Percentiles rank a stretch among this genome's conserved stretches.
Conservation (phyloP, 2,329 filamentous ascomycete genomes). For the Aureobasidium melanogenum region DNA sequence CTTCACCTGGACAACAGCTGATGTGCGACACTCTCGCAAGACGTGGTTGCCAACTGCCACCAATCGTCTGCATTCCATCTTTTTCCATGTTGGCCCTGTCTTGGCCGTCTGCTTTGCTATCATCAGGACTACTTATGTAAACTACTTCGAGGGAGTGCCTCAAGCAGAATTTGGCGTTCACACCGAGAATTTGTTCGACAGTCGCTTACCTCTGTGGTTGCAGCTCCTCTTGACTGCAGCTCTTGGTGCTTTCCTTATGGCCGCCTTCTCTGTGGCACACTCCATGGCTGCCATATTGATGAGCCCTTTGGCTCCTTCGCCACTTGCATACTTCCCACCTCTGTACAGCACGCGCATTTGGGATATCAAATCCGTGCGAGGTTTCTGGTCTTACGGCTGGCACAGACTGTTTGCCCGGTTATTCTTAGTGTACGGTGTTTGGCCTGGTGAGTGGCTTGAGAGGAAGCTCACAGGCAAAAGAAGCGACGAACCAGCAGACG, state of each 20-base stretch:
- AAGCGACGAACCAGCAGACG: slow-evolving; percentile 28
- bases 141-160: slow-evolving; percentile 16
- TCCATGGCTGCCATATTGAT: slow-evolving; percentile 33
- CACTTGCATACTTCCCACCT: slow-evolving; percentile 37
- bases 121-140: slow-evolving; percentile 27
- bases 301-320: slow-evolving; percentile 31
- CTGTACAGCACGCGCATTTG: slow-evolving; percentile 35
- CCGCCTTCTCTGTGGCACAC: slow-evolving; percentile 34
- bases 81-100: slow-evolving; percentile 30
- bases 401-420: slow-evolving; percentile 36
- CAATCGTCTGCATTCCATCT: slow-evolving; percentile 33
- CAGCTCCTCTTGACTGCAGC: slow-evolving; percentile 32
- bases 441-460: slow-evolving; percentile 37
- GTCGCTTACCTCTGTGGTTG: slow-evolving; percentile 22
- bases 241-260: slow-evolving; percentile 36
- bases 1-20: slow-evolving; percentile 38
- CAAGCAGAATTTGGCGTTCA: slow-evolving; percentile 9
- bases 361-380: slow-evolving; percentile 31
- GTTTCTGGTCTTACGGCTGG: slow-evolving; percentile 39
- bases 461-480: slow-evolving; percentile 30
- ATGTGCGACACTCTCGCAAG: slow-evolving; percentile 35
- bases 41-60: slow-evolving; percentile 34
- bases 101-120: slow-evolving; percentile 28
- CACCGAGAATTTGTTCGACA: slow-evolving; percentile 25
- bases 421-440: slow-evolving; percentile 38